phyloP scores from a whole-genome alignment of 345 rosid genomes.

The Boechera retrofracta region DNA sequence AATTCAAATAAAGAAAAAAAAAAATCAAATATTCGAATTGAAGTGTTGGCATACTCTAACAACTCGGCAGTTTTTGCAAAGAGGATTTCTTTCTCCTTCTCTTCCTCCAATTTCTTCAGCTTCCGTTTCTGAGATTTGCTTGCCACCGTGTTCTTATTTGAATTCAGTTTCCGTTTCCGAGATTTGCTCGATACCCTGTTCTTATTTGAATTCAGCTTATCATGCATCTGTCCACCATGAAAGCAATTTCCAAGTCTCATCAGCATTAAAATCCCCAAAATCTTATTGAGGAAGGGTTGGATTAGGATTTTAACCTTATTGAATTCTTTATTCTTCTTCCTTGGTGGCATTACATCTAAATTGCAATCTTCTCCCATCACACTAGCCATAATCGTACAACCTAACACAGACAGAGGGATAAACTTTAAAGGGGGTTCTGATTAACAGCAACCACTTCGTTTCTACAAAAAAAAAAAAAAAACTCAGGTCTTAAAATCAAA shows the following conservation, averaged over 20 bases:
- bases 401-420: neutral
- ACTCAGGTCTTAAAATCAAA: too few species aligned
- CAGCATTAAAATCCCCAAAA: neutral
- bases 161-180: constrained; percentile 64
- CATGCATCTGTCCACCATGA: constrained; percentile 30
- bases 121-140: constrained; percentile 76
- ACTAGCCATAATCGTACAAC: constrained; percentile 36
- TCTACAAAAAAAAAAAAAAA: neutral
- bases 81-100: constrained; percentile 55
- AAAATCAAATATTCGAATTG: neutral
- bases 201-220: constrained; percentile 36
- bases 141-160: constrained; percentile 29
- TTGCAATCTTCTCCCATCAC: constrained; percentile 56
- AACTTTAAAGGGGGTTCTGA: neutral
- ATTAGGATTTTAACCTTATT: constrained; percentile 48
- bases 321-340: constrained; percentile 46
- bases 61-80: constrained; percentile 54
- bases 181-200: constrained; percentile 53
- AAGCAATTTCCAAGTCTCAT: neutral
- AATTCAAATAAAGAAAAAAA: neutral
- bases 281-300: neutral
- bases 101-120: constrained; percentile 83
- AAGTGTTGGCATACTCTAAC: constrained; percentile 58
- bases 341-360: constrained; percentile 58
- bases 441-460: neutral